phyloP scores from a whole-genome alignment of 108 stramenopile genomes.

The Pinguiococcus pyrenoidosus region DNA sequence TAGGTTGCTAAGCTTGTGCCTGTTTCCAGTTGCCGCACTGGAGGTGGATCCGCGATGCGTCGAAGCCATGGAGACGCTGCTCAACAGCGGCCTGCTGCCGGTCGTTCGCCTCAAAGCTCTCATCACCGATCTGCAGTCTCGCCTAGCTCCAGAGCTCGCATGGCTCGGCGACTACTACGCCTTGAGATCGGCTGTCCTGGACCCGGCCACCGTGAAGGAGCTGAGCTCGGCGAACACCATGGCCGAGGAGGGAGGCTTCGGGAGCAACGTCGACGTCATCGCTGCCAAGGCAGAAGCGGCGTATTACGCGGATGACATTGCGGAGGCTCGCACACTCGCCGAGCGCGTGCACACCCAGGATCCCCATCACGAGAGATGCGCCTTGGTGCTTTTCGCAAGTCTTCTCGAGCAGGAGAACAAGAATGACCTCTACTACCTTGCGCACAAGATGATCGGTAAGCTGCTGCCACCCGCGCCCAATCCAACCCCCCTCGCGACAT shows the following conservation, averaged over 20 bases:
- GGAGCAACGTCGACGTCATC: constrained; percentile 6
- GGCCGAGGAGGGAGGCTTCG: not conserved
- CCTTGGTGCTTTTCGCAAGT: constrained; percentile 8
- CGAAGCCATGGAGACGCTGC: constrained; percentile 10
- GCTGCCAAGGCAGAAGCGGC: constrained; percentile 15
- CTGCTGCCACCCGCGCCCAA: too few relatives aligned
- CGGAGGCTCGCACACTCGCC: not conserved
- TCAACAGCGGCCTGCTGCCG: not conserved
- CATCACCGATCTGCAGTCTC: too few relatives aligned
- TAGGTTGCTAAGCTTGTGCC: too few relatives aligned
- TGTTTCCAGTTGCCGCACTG: too few relatives aligned
- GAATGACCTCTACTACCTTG: constrained; percentile 4
- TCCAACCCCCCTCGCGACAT: too few relatives aligned
- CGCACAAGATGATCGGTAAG: too few relatives aligned
- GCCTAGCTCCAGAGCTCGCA: too few relatives aligned
- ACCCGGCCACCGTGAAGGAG: not conserved
- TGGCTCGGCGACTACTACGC: not conserved
- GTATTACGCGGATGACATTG: not conserved
- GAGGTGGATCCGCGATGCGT: constrained; percentile 16
- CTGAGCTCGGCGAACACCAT: not conserved
- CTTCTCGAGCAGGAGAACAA: constrained; percentile 4
- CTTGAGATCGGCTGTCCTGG: not conserved
- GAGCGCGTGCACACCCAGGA: not conserved
- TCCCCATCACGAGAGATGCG: constrained; percentile 1
- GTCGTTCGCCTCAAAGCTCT: too few relatives aligned